Base-by-base conservation (phyloP, 192 early-diverging fungal genomes). In the Irineochytrium annulatum region DNA sequence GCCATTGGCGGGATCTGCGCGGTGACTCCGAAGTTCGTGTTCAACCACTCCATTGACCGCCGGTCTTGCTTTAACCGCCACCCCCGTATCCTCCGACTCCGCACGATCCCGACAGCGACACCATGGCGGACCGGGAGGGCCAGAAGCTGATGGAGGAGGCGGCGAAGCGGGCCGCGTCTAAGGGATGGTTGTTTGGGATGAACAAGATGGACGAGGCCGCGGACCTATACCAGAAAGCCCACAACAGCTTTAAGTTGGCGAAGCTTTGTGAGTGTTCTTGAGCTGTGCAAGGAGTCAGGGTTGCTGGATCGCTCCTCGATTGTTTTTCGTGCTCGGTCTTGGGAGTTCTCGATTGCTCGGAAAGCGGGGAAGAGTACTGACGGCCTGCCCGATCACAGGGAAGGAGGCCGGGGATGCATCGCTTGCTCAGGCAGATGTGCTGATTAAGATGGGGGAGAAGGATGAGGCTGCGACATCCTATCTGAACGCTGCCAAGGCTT, bases 161-260 rank as follows among this genome's bases (percentile, higher is more conserved):
- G 3, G 71, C 77, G 30, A 80, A 77, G 64, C 79, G 79, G 66
- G 68, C 69, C 5, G 54, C 52, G 16, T 48, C 69, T 45, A 73
- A 49, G 16, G 69, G 73, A 14, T 81, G 73, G 62, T 76, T 46
- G 60, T 63, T 63, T 32, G 62, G 62, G 19, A 55, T 79, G 1
- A 91, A 91, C 59, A 97, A 96, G 67, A 85, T 86, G 60, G 94
- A 97, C 52, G 94, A 99, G 67, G 94, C 96, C 4, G 86, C 88
- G 30, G 96, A 99, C 43, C 82, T 97, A 32, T 99, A 89, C 70
- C 81, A 77, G 64, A 86, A 89, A 62, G 96, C 96, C 3, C 91
- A 83, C 34, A 97, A 96, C 74, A 81, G 85, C 54, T 99, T 91
- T 82, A 97, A 95, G 74, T 71, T 96, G 22, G 84, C 84, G 49